Evolutionary conservation across 2,329 filamentous ascomycete species (phyloP).

Genomic region (Verticillium dahliae): DNA sequence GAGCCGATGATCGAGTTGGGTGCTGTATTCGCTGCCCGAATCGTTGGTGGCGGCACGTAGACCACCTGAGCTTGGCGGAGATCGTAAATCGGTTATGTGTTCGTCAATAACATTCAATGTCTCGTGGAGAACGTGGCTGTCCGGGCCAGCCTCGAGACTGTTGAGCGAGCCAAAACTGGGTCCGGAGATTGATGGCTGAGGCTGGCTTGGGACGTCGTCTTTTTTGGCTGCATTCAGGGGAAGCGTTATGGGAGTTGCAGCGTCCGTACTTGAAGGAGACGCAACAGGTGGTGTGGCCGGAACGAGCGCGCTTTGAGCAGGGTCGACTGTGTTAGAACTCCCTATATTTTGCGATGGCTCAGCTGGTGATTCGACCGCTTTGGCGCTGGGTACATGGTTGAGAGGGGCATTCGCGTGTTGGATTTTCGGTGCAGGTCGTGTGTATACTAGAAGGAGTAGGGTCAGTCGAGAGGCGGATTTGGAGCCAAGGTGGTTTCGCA

Average conservation of each 20-base stretch:
- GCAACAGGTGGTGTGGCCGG: constrained; percentile 9
- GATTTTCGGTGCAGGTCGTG: constrained; percentile 47
- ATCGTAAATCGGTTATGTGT: constrained; percentile 81
- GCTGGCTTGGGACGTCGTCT: constrained; percentile 20
- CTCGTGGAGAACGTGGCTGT: constrained; percentile 79
- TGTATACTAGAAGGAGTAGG: constrained; percentile 47
- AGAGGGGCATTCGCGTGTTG: constrained; percentile 1
- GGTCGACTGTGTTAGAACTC: neutral
- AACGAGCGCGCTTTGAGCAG: neutral
- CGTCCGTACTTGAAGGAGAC: constrained; percentile 13
- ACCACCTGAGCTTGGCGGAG: constrained; percentile 43
- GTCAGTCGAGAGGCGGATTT: constrained; percentile 3
- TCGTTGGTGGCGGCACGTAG: constrained; percentile 56
- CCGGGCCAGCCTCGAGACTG: constrained; percentile 33
- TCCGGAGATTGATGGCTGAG: constrained; percentile 28
- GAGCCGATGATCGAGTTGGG: constrained; percentile 65
- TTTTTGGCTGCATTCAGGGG: constrained; percentile 34
- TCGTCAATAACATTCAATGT: constrained; percentile 95
- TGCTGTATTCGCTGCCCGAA: constrained; percentile 87
- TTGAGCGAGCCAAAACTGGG: constrained; percentile 13
- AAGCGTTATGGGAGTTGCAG: constrained; percentile 27
- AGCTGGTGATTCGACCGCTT: neutral
- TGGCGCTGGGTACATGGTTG: neutral
- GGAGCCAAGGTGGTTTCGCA: constrained; percentile 20
- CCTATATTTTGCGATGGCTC: neutral